These are phyloP conservation scores for Phytophthora meadii DNA, from an alignment of 352 stramenopile genomes.

Conservation along the genomic window DNA sequence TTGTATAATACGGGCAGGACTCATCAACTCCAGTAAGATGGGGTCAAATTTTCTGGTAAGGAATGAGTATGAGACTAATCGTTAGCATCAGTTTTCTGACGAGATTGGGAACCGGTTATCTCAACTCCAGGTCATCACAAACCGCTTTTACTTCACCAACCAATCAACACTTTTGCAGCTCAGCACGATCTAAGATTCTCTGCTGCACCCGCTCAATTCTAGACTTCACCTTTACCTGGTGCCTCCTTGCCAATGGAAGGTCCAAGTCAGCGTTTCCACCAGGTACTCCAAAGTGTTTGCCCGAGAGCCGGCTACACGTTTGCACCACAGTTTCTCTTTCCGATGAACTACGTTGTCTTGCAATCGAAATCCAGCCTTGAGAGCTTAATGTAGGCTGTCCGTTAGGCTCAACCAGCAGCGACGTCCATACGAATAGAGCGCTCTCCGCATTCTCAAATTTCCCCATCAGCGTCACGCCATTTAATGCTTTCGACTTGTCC, in stretches of 20 bases:
- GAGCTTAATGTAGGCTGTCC: background rate
- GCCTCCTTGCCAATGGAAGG: background rate
- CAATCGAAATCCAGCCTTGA: background rate
- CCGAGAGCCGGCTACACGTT: background rate
- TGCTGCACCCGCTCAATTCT: background rate
- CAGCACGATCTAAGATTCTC: background rate
- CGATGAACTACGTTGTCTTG: background rate
- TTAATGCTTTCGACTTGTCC: too few species aligned
- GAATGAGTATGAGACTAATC: background rate
- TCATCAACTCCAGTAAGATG: conserved; percentile 1
- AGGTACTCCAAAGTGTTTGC: background rate
- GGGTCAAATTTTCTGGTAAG: background rate
- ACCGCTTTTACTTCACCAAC: too few species aligned
- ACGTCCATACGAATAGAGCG: background rate
- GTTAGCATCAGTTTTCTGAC: too few species aligned
- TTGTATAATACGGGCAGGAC: background rate
- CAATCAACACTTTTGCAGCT: background rate
- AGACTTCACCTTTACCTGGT: conserved; percentile 1
- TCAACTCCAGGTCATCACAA: background rate
- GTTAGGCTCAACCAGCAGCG: background rate
- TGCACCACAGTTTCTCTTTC: background rate
- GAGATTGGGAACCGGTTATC: background rate
- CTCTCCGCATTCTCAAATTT: background rate
- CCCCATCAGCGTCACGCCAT: too few species aligned
- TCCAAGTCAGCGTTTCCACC: background rate